These are phyloP conservation scores for Dalbergia oliveri DNA, from an alignment of 306 rosid genomes.

Conservation along the genomic window DNA sequence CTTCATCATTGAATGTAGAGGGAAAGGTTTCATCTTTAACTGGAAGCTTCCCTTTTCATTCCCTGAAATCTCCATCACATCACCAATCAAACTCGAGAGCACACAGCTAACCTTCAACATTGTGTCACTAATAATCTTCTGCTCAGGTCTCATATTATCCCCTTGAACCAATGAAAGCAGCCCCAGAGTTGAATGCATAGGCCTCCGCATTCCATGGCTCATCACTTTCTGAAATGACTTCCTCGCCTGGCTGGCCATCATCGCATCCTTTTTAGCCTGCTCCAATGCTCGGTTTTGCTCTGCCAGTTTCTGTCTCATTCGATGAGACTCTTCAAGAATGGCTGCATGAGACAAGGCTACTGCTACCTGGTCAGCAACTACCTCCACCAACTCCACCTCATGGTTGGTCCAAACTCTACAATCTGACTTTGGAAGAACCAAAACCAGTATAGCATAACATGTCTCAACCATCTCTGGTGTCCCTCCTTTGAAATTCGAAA, in stretches of 20 bases:
- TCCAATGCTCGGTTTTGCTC: slow-evolving; percentile 78
- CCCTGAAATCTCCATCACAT: slow-evolving; percentile 72
- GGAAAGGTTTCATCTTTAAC: slow-evolving; percentile 70
- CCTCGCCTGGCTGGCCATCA: slow-evolving; percentile 91
- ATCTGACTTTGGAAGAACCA: slow-evolving; percentile 67
- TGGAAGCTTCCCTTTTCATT: slow-evolving; percentile 62
- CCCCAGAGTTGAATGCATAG: slow-evolving; percentile 79
- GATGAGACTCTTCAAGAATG: slow-evolving; percentile 90
- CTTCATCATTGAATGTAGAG: slow-evolving; percentile 70
- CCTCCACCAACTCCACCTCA: slow-evolving; percentile 81
- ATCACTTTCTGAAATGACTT: slow-evolving; percentile 77
- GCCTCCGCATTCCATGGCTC: slow-evolving; percentile 86
- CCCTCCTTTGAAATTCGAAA: slow-evolving; percentile 84
- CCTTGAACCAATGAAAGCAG: slow-evolving; percentile 69
- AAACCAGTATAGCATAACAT: slow-evolving; percentile 71
- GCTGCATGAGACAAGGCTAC: slow-evolving; percentile 88
- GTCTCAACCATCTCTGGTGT: slow-evolving; percentile 78
- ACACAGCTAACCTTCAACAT: slow-evolving; percentile 74
- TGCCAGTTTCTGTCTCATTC: slow-evolving; percentile 76
- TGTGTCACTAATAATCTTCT: slow-evolving; percentile 68
- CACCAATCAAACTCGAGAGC: slow-evolving; percentile 73
- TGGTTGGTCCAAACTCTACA: slow-evolving; percentile 65
- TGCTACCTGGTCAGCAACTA: slow-evolving; percentile 91
- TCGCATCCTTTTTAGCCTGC: slow-evolving; percentile 71
- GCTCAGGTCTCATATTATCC: slow-evolving; percentile 55